These are phyloP conservation scores for Phytophthora fragariae DNA, from an alignment of 352 stramenopile species.

Conservation along the genomic window DNA sequence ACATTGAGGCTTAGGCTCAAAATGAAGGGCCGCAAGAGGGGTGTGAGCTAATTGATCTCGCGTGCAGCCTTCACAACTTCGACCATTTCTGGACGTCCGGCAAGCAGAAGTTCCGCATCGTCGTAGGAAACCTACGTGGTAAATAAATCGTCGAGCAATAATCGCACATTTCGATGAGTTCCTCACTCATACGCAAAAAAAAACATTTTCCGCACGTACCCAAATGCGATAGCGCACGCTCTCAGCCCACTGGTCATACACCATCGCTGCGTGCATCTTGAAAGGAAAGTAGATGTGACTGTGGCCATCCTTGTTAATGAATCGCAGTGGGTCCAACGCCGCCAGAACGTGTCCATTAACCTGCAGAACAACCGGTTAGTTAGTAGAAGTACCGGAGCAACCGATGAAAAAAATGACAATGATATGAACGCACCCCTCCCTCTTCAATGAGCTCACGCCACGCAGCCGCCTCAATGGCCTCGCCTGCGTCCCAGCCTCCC, in stretches of 20 bases:
- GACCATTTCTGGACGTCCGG: not conserved
- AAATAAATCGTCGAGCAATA: too few relatives aligned
- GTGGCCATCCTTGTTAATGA: not conserved
- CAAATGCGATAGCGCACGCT: not conserved
- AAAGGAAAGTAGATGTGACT: not conserved
- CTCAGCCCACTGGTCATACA: not conserved
- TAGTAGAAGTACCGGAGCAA: not conserved
- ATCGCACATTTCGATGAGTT: not conserved
- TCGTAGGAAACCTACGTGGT: not conserved
- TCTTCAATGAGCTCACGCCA: not conserved
- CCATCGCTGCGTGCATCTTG: not conserved
- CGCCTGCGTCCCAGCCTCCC: not conserved
- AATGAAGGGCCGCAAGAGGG: too few relatives aligned
- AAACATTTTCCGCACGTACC: not conserved
- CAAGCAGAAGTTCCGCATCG: not conserved
- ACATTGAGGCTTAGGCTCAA: too few relatives aligned
- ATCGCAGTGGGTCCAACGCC: not conserved
- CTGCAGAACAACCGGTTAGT: not conserved
- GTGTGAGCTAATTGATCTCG: too few relatives aligned
- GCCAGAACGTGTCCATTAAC: not conserved
- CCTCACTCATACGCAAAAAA: not conserved
- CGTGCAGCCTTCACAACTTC: not conserved
- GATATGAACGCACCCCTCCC: not conserved
- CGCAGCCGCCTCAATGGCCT: not conserved
- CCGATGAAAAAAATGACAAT: not conserved